Base-by-base conservation (phyloP, 2,329 filamentous ascomycete species). In the Monosporascus sp. region DNA sequence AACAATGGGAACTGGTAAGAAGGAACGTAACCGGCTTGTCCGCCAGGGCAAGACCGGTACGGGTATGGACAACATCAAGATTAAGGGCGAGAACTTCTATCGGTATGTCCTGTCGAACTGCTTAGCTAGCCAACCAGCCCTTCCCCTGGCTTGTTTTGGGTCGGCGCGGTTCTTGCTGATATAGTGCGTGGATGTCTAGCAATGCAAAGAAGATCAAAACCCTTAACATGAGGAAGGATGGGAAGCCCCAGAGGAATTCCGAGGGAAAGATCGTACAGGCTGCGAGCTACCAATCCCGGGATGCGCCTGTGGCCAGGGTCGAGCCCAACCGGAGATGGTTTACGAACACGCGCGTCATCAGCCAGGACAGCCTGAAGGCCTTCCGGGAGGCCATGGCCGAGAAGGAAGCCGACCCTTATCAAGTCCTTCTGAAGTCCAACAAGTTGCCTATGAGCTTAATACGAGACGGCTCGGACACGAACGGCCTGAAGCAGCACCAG, bases 301-400 rank as follows among this genome's bases (percentile, higher is more conserved):
- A 96, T 37, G 74, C 86, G 22, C 92, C 93, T 47, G 83, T 81
- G 55, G 94, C 93, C 61, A 83, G 92, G 60, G 89, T 97, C 66
- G 93, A 97, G 76, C 94, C 94, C 48, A 95, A 97, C 74, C 82
- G 94, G 65, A 95, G 95, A 75, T 99, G 94, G 94, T 99, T 99
- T 75, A 90, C 87, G 65, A 97, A 97, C 72, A 96, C 93, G 37
- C 80, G 94, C 60, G 81, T 84, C 49, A 96, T 97, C 65, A 90
- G 88, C 1, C 93, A 97, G 69, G 90, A 96, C 68, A 89, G 90
- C 3, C 79, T 97, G 58, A 83, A 82, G 45, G 85, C 89, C 2
- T 99, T 99, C 74, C 85, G 94, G 57, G 87, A 92, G 55, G 94
- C 94, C 25, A 93, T 99, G 73, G 89, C 89, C 43, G 91, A 96